Evolutionary conservation across 108 stramenopile genomes (phyloP), one percentile per base, ranked within the genome.

Genomic region (Phaeodactylum tricornutum): DNA sequence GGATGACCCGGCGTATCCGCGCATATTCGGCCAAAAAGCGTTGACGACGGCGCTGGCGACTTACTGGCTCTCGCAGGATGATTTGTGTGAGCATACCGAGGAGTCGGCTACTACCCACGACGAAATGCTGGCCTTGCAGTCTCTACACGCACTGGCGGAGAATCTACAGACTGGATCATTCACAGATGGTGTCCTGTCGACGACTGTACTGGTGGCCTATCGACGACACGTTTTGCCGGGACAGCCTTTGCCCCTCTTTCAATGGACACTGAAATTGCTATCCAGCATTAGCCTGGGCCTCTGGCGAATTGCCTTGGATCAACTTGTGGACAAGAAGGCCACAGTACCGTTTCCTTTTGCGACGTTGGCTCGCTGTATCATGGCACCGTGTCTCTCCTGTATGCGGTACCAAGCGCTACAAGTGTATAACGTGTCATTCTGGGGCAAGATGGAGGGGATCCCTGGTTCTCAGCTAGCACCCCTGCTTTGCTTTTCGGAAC

Each of bases 351-450:
- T 3, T 4, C 2, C 26, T 43, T 43, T 28, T 14, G 24, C 28
- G 3, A 7, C 45, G 6, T 7, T 55, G 24, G 56, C 51, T 16
- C 47, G 47, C 24, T 75, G 65, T 35, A 48, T 47, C 44, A 9
- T 75, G 38, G 57, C 43, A 19, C 54, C 56, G 1, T 21, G 20
- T 1, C 28, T 75, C 29, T 29, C 37, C 55, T 24, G 21, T 1
- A n/a, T 62, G 23, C 59, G 66, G 9, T 61, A 61, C 38, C 41
- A 62, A 16, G 50, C 58, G 0, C 41, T 69, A 14, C 54, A 65
- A 50, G 64, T 61, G 23, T 75, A 71, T 47, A 71, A 70, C 40
- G 40, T 43, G 1, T 49, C 44, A 25, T n/a, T n/a, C n/a, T 74
- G 56, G 29, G 60, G 20, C 0, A 69, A 65, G 47, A 50, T 32